Evolutionary conservation across 2,329 filamentous ascomycete genomes (phyloP), one percentile per base, ranked within the genome.

Genomic region (Torrubiella hemipterigena): DNA sequence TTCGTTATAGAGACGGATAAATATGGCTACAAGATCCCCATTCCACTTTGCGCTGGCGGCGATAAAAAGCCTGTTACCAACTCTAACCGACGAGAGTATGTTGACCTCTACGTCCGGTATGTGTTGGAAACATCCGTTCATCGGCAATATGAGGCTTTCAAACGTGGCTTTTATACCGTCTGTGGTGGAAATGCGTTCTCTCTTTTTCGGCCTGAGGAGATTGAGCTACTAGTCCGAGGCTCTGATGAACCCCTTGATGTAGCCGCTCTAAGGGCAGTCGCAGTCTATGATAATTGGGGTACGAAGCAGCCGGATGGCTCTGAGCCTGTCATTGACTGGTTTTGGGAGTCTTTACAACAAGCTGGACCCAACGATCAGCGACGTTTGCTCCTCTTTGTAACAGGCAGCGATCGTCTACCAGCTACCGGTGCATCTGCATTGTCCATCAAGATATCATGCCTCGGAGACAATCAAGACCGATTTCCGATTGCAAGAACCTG

Each of bases 61-160:
- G 81, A 83, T 44, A 72, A 67, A 11, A 73, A 73, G 35, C 62
- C 80, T 5, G 86, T 95, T 27, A 94, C 82, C n/a, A 91, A 84
- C 44, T 54, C 67, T 12, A 95, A 94, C 44, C 71, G 84, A 17
- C 73, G 74, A 40, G 86, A 94, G 46, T 95, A 89, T 45, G 85
- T 94, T 32, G 80, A 89, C 42, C 63, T 85, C 3, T 93, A 93
- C 49, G 72, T 93, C 8, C 73, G 77, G 23, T 81, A 89, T 49
- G 54, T 89, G 8, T 72, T 95, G 9, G 85, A 94, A 45, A 76
- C 68, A 6, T 71, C 82, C 1, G 81, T 94, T 2, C 62, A 72
- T 23, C 71, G 83, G 24, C 86, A 94, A 48, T 95, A 93, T 41
- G 85, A 93, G 49, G 86, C 87, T 1, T 95, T 95, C 65, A 91